Evolutionary conservation across 2,329 filamentous ascomycete species (phyloP), one percentile per base, ranked within the genome.

Genomic region (Emergomyces orientalis): DNA sequence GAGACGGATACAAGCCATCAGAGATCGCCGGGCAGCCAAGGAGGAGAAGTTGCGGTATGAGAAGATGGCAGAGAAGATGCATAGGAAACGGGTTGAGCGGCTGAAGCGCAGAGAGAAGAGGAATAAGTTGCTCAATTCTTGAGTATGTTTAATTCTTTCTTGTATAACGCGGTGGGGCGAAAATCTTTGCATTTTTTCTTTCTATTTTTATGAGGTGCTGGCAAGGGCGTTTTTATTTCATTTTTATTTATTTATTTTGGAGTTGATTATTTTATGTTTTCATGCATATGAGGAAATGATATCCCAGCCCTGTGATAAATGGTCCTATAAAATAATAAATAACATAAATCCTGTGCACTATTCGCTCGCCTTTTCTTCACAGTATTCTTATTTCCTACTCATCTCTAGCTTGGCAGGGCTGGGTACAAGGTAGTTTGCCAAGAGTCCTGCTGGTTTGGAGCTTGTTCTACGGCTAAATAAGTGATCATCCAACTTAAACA

Each of bases 41-140:
- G 92, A 91, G 71, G 94, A 97, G 81, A 91, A 89, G 77, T 91
- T 92, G 72, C 83, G 93, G 69, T 97, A 93, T 74, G 90, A 91
- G 76, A 90, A 92, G 81, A 85, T 99, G 85, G 93, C 91, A 25
- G 90, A 91, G 79, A 97, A 94, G 81, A 97, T 99, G 94, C 93
- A 97, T 80, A 86, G 85, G 77, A 97, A 96, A 83, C 84, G 92
- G 65, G 88, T 97, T 14, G 94, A 99, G 78, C 85, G 94, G 70
- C 78, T 96, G 76, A 96, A 91, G 86, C 85, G 92, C 73, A 89
- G 91, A 77, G 94, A 99, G 82, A 97, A 97, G 87, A 86, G 94
- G 73, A 99, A 79, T 69, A 79, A 79, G 69, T 61, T 79, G 62
- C 71, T 79, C 62, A 77, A 74, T 66, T 79, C 77, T 39, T 79